Conservation (phyloP, 129 eudicot genomes). For the Artemisia tridentata region DNA sequence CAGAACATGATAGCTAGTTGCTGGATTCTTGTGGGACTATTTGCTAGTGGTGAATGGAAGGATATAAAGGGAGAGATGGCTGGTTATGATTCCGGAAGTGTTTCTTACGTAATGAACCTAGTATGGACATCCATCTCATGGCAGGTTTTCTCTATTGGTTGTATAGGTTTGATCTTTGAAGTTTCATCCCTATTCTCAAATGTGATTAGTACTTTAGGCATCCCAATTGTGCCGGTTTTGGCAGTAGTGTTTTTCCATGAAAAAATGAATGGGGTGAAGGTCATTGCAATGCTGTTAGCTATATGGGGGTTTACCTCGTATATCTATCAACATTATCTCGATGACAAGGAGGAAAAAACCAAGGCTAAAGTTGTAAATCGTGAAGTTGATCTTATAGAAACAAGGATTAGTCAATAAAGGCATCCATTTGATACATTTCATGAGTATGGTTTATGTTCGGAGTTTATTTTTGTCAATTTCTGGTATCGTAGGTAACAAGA, state of each 20-base stretch:
- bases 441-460: not conserved
- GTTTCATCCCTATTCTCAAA: conserved; percentile 65
- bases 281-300: conserved; percentile 43
- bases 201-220: conserved; percentile 44
- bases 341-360: conserved; percentile 27
- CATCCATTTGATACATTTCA: not conserved
- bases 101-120: conserved; percentile 37
- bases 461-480: not conserved
- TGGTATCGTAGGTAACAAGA: not conserved
- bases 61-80: conserved; percentile 43
- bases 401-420: not conserved
- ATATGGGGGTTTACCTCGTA: conserved; percentile 61
- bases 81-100: conserved; percentile 33
- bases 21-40: conserved; percentile 34
- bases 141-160: conserved; percentile 44
- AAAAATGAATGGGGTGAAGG: conserved; percentile 48
- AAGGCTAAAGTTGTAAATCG: conserved; percentile 7
- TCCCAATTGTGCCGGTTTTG: conserved; percentile 47
- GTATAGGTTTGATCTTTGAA: conserved; percentile 41
- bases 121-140: conserved; percentile 43
- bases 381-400: conserved; percentile 24
- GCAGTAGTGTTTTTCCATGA: conserved; percentile 52
- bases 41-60: conserved; percentile 56
- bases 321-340: conserved; percentile 55
- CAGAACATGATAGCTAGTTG: conserved; percentile 4